Conservation (phyloP, 768 basidiomycete species). For the Xerocomus spinulosus region DNA sequence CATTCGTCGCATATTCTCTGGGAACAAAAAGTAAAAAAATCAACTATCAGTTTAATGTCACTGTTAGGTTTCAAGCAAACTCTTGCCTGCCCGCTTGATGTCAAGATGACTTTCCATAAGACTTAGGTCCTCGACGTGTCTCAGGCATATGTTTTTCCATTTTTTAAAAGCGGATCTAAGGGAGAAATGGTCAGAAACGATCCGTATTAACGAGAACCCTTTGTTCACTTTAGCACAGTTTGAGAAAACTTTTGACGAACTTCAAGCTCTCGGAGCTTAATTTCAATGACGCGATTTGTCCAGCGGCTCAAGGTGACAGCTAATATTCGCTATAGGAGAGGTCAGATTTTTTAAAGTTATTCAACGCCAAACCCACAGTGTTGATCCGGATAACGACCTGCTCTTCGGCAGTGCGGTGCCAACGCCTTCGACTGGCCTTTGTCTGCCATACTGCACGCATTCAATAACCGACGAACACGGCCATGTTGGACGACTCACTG, state of each 20-base stretch:
- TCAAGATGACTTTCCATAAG: constrained; percentile 83
- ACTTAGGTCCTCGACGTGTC: constrained; percentile 66
- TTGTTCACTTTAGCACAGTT: constrained; percentile 34
- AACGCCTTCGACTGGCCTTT: constrained; percentile 34
- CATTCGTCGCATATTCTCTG: constrained; percentile 62
- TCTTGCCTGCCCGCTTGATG: constrained; percentile 72
- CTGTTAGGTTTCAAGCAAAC: not conserved
- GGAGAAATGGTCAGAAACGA: constrained; percentile 14
- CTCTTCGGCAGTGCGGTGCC: constrained; percentile 42
- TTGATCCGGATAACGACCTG: constrained; percentile 36
- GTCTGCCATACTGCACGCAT: constrained; percentile 44
- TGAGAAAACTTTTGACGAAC: constrained; percentile 45
- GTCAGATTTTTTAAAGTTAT: constrained; percentile 1
- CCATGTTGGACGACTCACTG: constrained; percentile 30
- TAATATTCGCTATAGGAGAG: constrained; percentile 45
- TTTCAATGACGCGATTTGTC: constrained; percentile 69
- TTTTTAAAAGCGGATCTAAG: constrained; percentile 56
- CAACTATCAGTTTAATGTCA: constrained; percentile 2
- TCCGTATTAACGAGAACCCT: not conserved
- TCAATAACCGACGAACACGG: constrained; percentile 1
- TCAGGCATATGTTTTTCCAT: constrained; percentile 60
- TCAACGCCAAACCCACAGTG: constrained; percentile 33
- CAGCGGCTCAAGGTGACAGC: constrained; percentile 49
- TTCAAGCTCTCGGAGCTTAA: constrained; percentile 72
- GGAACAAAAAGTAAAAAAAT: not conserved